Evolutionary conservation across 2,329 filamentous ascomycete species (phyloP).

Genomic region (Colletotrichum filicis): DNA sequence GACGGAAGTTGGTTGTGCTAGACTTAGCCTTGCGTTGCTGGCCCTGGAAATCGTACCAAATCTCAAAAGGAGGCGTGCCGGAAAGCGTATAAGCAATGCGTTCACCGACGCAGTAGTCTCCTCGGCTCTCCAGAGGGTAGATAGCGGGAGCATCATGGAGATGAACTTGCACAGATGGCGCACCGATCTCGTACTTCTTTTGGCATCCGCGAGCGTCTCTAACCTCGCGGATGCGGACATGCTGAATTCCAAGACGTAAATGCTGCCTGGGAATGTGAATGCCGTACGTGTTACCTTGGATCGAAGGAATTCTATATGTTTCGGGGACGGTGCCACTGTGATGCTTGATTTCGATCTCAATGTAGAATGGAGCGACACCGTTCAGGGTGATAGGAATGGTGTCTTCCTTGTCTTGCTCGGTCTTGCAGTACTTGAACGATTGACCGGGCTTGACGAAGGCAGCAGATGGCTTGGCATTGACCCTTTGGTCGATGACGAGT

Average conservation of each 20-base stretch:
- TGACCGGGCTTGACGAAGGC: slow-evolving; percentile 87
- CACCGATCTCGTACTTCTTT: slow-evolving; percentile 76
- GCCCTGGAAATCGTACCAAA: slow-evolving; percentile 90
- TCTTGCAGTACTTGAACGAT: slow-evolving; percentile 94
- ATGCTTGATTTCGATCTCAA: slow-evolving; percentile 95
- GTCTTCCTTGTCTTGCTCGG: slow-evolving; percentile 84
- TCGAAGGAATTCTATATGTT: slow-evolving; percentile 82
- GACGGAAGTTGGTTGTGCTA: slow-evolving; percentile 85
- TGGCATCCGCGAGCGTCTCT: slow-evolving; percentile 89
- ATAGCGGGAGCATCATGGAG: slow-evolving; percentile 95
- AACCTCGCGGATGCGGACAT: slow-evolving; percentile 89
- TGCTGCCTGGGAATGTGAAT: slow-evolving; percentile 87
- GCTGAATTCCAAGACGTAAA: slow-evolving; percentile 88
- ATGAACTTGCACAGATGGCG: slow-evolving; percentile 86
- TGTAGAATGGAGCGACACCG: slow-evolving; percentile 85
- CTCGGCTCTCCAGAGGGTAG: slow-evolving; percentile 83
- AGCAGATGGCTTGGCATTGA: slow-evolving; percentile 86
- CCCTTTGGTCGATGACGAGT: slow-evolving; percentile 80
- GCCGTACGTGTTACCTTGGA: slow-evolving; percentile 78
- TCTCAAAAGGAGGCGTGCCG: slow-evolving; percentile 90
- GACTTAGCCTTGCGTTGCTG: slow-evolving; percentile 82
- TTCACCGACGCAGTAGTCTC: slow-evolving; percentile 95
- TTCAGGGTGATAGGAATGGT: slow-evolving; percentile 87
- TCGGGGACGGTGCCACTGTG: slow-evolving; percentile 84
- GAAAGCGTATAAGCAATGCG: slow-evolving; percentile 92